Conservation (phyloP, 352 stramenopile species). For the Phytophthora fragariaefolia region DNA sequence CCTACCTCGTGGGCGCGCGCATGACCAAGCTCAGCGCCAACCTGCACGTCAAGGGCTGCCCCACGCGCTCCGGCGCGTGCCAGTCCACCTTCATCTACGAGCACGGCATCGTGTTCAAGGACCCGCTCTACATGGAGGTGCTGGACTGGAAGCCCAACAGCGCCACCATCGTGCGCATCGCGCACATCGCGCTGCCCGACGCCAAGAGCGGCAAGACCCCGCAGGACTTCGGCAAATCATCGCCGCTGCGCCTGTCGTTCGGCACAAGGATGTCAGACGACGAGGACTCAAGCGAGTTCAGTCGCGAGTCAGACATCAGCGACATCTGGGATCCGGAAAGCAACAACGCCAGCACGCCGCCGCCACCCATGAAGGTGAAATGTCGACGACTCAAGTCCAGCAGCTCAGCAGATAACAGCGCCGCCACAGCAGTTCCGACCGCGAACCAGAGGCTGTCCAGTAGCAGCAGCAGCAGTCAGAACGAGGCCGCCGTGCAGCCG, state of each 20-base stretch:
- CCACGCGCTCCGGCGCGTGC: constrained; percentile 48
- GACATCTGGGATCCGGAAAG: constrained; percentile 27
- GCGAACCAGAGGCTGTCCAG: constrained; percentile 34
- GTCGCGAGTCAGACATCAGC: constrained; percentile 34
- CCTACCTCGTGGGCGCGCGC: constrained; percentile 66
- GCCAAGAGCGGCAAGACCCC: constrained; percentile 45
- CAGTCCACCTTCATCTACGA: constrained; percentile 84
- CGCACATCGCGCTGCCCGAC: constrained; percentile 51
- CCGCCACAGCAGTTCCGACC: constrained; percentile 25
- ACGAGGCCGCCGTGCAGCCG: constrained; percentile 33
- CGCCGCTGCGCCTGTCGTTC: constrained; percentile 38
- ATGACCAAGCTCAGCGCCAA: constrained; percentile 78
- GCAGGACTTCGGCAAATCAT: constrained; percentile 42
- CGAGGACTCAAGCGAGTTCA: constrained; percentile 39
- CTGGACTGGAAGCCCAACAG: constrained; percentile 61
- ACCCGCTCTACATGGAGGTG: constrained; percentile 72
- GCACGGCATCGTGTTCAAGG: constrained; percentile 71
- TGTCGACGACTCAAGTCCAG: constrained; percentile 38
- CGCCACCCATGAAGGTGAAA: constrained; percentile 15
- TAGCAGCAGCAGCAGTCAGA: constrained; percentile 45
- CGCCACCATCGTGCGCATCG: constrained; percentile 44
- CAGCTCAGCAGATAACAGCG: constrained; percentile 34
- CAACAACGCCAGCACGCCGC: constrained; percentile 17
- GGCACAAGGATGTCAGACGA: constrained; percentile 35
- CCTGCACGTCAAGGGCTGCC: constrained; percentile 67